Base-by-base conservation (phyloP, 345 rosid species). In the Citrus inodora region DNA sequence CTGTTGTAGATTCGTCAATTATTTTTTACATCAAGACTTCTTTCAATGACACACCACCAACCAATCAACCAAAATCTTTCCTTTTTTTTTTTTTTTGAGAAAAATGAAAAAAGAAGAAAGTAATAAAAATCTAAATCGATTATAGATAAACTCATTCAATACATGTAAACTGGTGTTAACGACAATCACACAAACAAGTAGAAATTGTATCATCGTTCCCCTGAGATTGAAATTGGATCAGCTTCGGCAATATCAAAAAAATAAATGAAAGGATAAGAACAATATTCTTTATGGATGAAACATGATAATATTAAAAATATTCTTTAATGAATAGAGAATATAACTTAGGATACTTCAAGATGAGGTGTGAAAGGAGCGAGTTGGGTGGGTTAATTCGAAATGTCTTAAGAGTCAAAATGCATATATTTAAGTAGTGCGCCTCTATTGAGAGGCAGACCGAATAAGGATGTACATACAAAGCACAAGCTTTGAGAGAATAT, bases 371-470 rank as follows among this genome's bases (percentile, higher is more conserved):
- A 46, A 11, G 17, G 51, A 46, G 17, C 4, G 51, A 13, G 51
- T 0, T 0, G 17, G 5, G 51, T 13, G 51, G 51, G 17, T 11
- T 16, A 17, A 19, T 53, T 53, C 22, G 58, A 53, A 19, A 53
- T 16, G 22, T 17, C 7, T 17, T 51, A 17, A 4, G 6, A 51
- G 37, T 55, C 4, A 6, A 48, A 46, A 19, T 19, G 9, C 62
- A 68, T 42, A 19, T 53, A 27, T 53, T 32, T 7, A 53, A 5
- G 56, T 69, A 32, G 9, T 55, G 69, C 40, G 21, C 10, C 4
- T 19, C 13, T 42, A 65, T 48, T 48, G 65, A 37, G 75, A 33
- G 51, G 71, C 82, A 71, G 71, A 76, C 27, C 53, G 80, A 78
- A 78, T 68, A 62, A 62, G 76, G 79, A 79, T 80, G 72, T 60